phyloP scores from a whole-genome alignment of 2,329 filamentous ascomycete genomes.

The Tolypocladium guangdongense region DNA sequence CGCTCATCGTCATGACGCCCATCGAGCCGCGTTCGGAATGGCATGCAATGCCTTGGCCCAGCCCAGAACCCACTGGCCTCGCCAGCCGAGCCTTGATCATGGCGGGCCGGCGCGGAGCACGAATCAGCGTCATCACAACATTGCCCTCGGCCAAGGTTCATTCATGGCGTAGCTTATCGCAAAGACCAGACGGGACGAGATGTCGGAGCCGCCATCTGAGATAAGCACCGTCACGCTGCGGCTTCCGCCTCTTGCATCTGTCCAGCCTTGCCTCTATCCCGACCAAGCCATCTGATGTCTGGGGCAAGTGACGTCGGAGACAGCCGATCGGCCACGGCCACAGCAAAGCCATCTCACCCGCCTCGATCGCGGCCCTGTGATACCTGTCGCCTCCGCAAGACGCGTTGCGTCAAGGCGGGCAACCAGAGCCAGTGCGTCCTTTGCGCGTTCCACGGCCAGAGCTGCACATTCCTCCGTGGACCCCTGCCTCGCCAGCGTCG shows the following conservation, averaged over 20 bases:
- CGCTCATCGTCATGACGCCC: not conserved
- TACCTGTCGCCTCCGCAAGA: conserved; percentile 54
- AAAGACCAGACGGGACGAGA: not conserved
- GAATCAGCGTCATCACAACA: not conserved
- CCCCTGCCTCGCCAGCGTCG: conserved; percentile 20
- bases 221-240: not conserved
- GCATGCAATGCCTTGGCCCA: not conserved
- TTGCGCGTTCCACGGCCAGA: conserved; percentile 56
- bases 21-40: not conserved
- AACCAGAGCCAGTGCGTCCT: conserved; percentile 48
- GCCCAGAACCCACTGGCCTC: not conserved
- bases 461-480: conserved; percentile 50
- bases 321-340: not conserved
- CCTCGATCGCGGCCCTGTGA: conserved; percentile 41
- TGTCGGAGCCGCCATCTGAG: not conserved
- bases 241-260: not conserved
- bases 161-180: not conserved
- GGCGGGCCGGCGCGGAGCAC: not conserved
- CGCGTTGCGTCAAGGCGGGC: conserved; percentile 53
- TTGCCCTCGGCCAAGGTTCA: too few relatives aligned
- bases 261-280: not conserved
- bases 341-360: not conserved
- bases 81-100: not conserved
- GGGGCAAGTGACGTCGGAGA: not conserved
- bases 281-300: not conserved